Percentiles rank a stretch among this genome's conserved stretches.
phyloP scores from a whole-genome alignment of 495 filamentous ascomycete genomes.

The Xylaria venustula region DNA sequence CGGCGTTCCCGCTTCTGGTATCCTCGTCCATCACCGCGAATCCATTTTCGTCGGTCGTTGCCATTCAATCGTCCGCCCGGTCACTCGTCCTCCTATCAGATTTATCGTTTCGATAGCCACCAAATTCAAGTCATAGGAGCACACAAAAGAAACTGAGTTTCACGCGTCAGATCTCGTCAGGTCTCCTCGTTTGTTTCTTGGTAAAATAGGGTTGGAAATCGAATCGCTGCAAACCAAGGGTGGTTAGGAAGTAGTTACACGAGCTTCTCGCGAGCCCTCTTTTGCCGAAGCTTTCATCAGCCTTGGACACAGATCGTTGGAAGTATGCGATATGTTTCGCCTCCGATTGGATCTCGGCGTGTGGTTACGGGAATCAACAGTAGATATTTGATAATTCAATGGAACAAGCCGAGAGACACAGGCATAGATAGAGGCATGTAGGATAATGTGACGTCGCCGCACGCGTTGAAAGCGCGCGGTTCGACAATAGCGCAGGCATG shows the following conservation, averaged over 20 bases:
- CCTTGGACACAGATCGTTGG: not conserved
- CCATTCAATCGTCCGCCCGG: conserved; percentile 4
- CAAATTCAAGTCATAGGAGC: not conserved
- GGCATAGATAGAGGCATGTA: not conserved
- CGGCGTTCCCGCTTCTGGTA: conserved; percentile 5
- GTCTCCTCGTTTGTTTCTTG: too few species aligned
- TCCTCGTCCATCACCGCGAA: conserved; percentile 33
- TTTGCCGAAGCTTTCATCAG: not conserved
- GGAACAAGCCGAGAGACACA: not conserved
- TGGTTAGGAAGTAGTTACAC: not conserved
- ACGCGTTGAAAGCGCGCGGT: conserved; percentile 6
- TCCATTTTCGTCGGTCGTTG: conserved; percentile 14
- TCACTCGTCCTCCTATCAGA: not conserved
- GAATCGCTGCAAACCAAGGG: not conserved
- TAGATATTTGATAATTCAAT: not conserved
- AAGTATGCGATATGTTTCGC: not conserved
- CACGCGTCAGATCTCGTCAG: too few species aligned
- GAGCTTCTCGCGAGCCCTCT: not conserved
- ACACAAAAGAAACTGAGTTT: too few species aligned
- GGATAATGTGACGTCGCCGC: conserved; percentile 4
- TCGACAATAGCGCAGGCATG: not conserved
- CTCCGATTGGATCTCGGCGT: not conserved
- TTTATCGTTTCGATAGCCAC: not conserved
- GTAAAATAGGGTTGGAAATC: too few species aligned
- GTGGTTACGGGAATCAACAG: not conserved